Conservation (phyloP, 2,329 filamentous ascomycete genomes). For the Fusarium dlaminii region DNA sequence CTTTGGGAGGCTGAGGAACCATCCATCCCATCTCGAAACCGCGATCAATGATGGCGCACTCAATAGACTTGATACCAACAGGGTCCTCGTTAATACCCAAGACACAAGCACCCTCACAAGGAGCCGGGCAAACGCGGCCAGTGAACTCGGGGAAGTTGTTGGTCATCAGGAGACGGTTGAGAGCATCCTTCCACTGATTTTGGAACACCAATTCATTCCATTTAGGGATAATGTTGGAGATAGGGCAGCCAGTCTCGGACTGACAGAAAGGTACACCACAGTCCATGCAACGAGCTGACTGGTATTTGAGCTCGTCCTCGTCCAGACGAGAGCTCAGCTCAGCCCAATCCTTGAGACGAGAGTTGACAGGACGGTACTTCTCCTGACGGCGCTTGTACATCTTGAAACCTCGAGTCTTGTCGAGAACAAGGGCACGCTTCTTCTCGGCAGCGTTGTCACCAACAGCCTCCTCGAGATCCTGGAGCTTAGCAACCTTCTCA, state of each 20-base stretch:
- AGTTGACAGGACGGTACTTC: slow-evolving; percentile 88
- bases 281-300: slow-evolving; percentile 97
- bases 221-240: slow-evolving; percentile 97
- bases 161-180: slow-evolving; percentile 92
- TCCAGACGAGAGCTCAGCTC: slow-evolving; percentile 88
- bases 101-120: slow-evolving; percentile 95
- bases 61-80: slow-evolving; percentile 97
- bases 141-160: slow-evolving; percentile 99
- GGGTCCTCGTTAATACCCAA: slow-evolving; percentile 97
- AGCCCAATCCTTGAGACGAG: slow-evolving; percentile 90
- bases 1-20: slow-evolving; percentile 80
- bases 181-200: slow-evolving; percentile 87
- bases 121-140: slow-evolving; percentile 94
- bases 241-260: slow-evolving; percentile 93
- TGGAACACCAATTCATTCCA: slow-evolving; percentile 87
- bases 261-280: slow-evolving; percentile 99
- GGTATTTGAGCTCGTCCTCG: slow-evolving; percentile 96
- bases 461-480: slow-evolving; percentile 92
- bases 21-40: slow-evolving; percentile 99
- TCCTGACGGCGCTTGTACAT: slow-evolving; percentile 92
- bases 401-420: slow-evolving; percentile 98
- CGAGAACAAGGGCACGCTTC: slow-evolving; percentile 89
- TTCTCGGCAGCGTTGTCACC: slow-evolving; percentile 87
- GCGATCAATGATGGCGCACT: slow-evolving; percentile 97
- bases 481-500: slow-evolving; percentile 74